Conservation (phyloP, 2,329 filamentous ascomycete genomes). For the Colletotrichum plurivorum region DNA sequence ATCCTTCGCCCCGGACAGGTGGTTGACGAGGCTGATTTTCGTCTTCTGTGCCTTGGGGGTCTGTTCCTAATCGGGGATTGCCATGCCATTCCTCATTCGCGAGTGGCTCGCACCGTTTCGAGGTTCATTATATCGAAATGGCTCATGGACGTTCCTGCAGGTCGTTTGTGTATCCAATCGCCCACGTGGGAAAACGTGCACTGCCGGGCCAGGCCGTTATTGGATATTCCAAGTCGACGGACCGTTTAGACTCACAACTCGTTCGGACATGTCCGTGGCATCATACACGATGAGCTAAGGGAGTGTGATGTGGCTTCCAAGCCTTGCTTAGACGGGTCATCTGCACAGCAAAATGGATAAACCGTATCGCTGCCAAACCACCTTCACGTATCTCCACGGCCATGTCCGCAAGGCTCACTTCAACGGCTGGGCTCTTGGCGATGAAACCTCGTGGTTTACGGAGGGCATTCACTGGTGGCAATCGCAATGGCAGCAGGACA, state of each 20-base stretch:
- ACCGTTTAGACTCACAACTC: background rate
- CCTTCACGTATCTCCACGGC: background rate
- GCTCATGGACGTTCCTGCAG: background rate
- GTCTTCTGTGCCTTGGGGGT: background rate
- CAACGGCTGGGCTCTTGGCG: too few relatives aligned
- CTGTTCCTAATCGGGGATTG: background rate
- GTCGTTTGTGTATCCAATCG: background rate
- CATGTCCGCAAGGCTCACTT: background rate
- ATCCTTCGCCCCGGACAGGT: conserved; percentile 20
- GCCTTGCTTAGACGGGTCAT: background rate
- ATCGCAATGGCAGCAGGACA: too few relatives aligned
- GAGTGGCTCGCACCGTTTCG: background rate
- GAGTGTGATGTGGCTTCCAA: background rate
- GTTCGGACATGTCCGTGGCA: conserved; percentile 4
- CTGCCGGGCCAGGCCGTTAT: background rate
- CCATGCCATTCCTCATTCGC: background rate
- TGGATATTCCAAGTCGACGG: background rate
- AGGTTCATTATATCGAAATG: background rate
- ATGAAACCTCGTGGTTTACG: too few relatives aligned
- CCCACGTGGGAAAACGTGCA: background rate
- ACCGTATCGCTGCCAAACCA: background rate
- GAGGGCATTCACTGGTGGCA: too few relatives aligned
- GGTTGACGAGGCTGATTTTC: conserved; percentile 19
- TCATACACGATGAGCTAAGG: background rate
- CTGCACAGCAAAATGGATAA: background rate